phyloP scores from a whole-genome alignment of 2,329 filamentous ascomycete genomes.

The Trichoderma koningiopsis region DNA sequence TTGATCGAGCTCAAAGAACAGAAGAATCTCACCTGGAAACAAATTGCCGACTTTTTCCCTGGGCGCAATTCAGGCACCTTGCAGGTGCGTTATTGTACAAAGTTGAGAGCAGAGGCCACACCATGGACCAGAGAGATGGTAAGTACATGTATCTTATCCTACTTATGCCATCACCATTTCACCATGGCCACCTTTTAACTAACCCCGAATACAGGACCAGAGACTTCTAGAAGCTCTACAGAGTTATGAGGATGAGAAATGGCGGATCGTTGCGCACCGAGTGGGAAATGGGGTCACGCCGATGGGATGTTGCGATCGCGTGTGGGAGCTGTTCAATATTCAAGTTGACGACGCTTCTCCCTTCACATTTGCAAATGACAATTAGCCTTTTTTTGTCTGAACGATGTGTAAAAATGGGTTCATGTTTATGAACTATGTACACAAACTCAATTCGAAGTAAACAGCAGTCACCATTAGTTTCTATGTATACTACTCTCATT shows the following conservation, averaged over 20 bases:
- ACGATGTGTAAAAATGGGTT: not conserved
- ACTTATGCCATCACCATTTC: rapidly evolving
- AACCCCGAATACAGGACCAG: slow-evolving; percentile 61
- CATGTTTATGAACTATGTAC: not conserved
- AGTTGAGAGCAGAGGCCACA: slow-evolving; percentile 89
- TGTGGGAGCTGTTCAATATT: slow-evolving; percentile 60
- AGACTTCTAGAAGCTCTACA: slow-evolving; percentile 75
- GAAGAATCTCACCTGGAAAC: slow-evolving; percentile 94
- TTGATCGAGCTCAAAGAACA: slow-evolving; percentile 92
- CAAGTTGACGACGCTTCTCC: slow-evolving; percentile 52
- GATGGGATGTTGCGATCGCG: slow-evolving; percentile 81
- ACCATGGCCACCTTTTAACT: not conserved
- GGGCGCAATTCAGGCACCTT: slow-evolving; percentile 86
- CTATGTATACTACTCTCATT: not conserved
- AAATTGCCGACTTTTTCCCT: slow-evolving; percentile 95
- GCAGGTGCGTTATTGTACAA: slow-evolving; percentile 93
- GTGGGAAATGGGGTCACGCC: slow-evolving; percentile 89
- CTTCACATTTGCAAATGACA: slow-evolving; percentile 54
- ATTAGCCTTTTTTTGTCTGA: slow-evolving; percentile 23
- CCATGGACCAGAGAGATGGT: slow-evolving; percentile 95
- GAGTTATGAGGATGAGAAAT: slow-evolving; percentile 89
- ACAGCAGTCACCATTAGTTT: not conserved
- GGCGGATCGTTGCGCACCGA: slow-evolving; percentile 89
- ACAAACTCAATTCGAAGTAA: not conserved
- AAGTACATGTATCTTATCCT: slow-evolving; percentile 39